phyloP scores from a whole-genome alignment of 2,329 filamentous ascomycete species.

The Trichoderma oligosporum region DNA sequence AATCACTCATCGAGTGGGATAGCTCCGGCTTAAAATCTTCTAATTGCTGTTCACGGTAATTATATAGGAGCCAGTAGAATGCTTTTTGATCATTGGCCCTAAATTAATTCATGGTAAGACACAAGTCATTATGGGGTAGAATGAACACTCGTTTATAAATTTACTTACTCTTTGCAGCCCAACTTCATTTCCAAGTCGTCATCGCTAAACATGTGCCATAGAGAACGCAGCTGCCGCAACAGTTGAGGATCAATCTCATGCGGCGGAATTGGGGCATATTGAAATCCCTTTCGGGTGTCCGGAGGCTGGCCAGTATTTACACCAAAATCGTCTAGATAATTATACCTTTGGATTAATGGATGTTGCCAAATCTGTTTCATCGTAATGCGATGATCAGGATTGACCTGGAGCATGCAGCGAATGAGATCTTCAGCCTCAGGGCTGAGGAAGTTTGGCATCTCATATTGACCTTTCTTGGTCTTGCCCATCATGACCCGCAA shows the following conservation, averaged over 20 bases:
- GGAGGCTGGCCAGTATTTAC: conserved; percentile 51
- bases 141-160: not conserved
- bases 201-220: conserved; percentile 85
- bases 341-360: conserved; percentile 79
- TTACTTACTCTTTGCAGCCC: conserved; percentile 57
- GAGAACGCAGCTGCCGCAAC: conserved; percentile 76
- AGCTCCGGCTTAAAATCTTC: conserved; percentile 82
- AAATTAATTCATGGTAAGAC: conserved; percentile 21
- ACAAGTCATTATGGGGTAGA: not conserved
- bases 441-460: conserved; percentile 60
- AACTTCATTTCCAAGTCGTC: conserved; percentile 67
- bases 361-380: conserved; percentile 83
- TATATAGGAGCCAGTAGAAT: conserved; percentile 81
- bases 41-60: conserved; percentile 77
- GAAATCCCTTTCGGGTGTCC: conserved; percentile 58
- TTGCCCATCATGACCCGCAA: conserved; percentile 59
- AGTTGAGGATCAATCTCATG: conserved; percentile 77
- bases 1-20: conserved; percentile 84
- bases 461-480: conserved; percentile 57
- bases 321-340: conserved; percentile 66
- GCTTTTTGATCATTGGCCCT: conserved; percentile 87
- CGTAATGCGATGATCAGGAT: conserved; percentile 74
- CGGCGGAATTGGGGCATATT: conserved; percentile 54
- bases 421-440: conserved; percentile 74
- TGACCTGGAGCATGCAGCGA: conserved; percentile 69